A percentile compares a stretch with the other conserved stretches of the same genome.
phyloP scores from a whole-genome alignment of 768 basidiomycete genomes.

The Glaciozyma martinii region DNA sequence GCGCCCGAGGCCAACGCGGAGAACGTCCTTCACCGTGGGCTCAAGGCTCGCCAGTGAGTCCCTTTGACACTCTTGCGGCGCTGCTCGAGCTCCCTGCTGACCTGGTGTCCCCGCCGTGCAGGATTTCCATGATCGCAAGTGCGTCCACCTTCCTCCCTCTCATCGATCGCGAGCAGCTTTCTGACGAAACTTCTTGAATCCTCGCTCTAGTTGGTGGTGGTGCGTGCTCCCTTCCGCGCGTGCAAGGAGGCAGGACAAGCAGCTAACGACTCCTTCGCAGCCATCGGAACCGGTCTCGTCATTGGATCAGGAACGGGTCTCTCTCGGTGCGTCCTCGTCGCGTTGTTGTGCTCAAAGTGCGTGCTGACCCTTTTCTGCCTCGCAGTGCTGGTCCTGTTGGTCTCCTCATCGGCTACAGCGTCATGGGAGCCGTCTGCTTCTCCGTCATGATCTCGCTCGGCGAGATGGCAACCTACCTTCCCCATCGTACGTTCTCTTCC shows the following conservation, averaged over 20 bases:
- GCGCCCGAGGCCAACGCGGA: not conserved
- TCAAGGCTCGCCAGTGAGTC: slow-evolving; percentile 16
- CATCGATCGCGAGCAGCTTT: not conserved
- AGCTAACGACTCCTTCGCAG: not conserved
- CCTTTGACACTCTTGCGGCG: not conserved
- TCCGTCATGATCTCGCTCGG: slow-evolving; percentile 11
- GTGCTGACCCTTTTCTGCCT: not conserved
- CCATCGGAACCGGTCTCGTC: slow-evolving; percentile 19
- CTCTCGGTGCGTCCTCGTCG: slow-evolving; percentile 23
- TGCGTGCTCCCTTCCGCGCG: not conserved
- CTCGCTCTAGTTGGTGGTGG: not conserved
- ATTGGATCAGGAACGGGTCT: slow-evolving; percentile 15
- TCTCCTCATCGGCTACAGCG: not conserved
- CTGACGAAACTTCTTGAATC: too few species aligned
- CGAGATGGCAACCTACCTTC: slow-evolving; percentile 10
- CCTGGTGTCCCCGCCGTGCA: too few species aligned
- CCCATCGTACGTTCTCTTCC: not conserved
- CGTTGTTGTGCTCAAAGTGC: slow-evolving; percentile 4
- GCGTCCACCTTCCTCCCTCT: too few species aligned
- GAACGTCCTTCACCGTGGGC: slow-evolving; percentile 22
- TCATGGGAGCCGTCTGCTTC: slow-evolving; percentile 14
- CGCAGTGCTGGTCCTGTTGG: slow-evolving; percentile 7
- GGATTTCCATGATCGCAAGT: slow-evolving; percentile 7
- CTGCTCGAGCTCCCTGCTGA: not conserved
- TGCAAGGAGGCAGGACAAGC: not conserved